Conservation (phyloP, 2,329 filamentous ascomycete species). For the Alternaria hordeiaustralica region DNA sequence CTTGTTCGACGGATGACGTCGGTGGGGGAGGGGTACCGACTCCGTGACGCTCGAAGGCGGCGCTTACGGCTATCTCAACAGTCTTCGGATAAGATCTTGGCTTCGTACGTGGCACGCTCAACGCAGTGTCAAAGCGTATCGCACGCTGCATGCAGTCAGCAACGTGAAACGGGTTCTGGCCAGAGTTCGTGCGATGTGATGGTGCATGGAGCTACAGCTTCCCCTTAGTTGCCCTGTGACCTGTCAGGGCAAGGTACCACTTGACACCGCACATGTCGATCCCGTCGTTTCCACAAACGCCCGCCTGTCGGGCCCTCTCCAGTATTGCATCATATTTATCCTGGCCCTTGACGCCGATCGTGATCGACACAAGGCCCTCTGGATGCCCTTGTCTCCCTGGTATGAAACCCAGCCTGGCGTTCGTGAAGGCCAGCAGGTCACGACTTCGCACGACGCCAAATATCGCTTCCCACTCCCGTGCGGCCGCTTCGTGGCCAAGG, state of each 20-base stretch:
- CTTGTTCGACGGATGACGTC: neutral
- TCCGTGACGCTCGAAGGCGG: neutral
- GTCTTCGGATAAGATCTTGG: neutral
- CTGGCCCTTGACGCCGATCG: conserved; percentile 48
- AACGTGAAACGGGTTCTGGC: neutral
- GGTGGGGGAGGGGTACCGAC: neutral
- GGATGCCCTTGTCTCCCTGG: conserved; percentile 37
- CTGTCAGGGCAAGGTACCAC: conserved; percentile 46
- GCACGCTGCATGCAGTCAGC: neutral
- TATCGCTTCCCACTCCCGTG: conserved; percentile 50
- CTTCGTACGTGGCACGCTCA: conserved; percentile 6
- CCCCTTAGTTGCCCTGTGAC: conserved; percentile 16
- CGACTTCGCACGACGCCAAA: conserved; percentile 52
- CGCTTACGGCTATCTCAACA: neutral
- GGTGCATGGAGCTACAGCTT: conserved; percentile 27
- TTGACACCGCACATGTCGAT: conserved; percentile 49
- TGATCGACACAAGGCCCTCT: conserved; percentile 50
- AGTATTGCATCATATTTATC: conserved; percentile 42
- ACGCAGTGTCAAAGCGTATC: neutral
- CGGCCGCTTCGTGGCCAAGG: conserved; percentile 44
- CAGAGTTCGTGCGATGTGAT: neutral
- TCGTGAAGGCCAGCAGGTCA: conserved; percentile 48
- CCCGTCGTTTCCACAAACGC: conserved; percentile 40
- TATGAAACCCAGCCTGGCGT: conserved; percentile 47
- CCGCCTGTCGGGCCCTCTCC: conserved; percentile 38